Evolutionary conservation across 202 grass and related monocot genomes (phyloP), one percentile per base, ranked within the genome.

Genomic region (Musa balbisiana): DNA sequence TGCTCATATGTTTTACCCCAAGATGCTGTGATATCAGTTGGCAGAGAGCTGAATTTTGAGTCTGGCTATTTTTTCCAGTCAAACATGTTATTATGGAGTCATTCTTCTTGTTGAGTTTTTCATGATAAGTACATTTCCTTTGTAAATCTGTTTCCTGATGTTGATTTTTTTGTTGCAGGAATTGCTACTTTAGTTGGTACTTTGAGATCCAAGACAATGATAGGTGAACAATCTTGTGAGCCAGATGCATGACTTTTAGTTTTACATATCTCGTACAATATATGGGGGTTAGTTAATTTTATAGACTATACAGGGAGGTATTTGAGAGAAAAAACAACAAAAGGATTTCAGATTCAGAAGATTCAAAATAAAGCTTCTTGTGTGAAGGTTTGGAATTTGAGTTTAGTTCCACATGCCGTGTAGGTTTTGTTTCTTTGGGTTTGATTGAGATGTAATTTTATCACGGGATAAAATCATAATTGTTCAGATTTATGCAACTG

Each of bases 391-490:
- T 51, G 43, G 16, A 50, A 51, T 51, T 70, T 49, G 21, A 70
- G 67, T 70, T 70, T 43, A 16, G 43, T 70, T 70, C 49, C 43
- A 51, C 67, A 25, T 70, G 43, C 15, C 67, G 12, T 51, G 13
- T 70, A 70, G 67, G 49, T 70, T 70, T 70, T 70, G 67, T 49
- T 60, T 51, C 63, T 70, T 51, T 20, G 67, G 17, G 43, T 69
- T 70, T 70, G 67, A 51, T 20, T 70, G 67, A 70, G 67, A 70
- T 70, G 67, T 70, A 70, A 70, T 51, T 49, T 51, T 70, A 66
- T 51, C 51, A 49, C 67, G 67, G 67, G 67, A 70, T 70, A 8
- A 33, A 51, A 20, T 70, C 67, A 70, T 33, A 70, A 50, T 70
- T 9, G 20, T 70, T 70, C 67, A 21, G 67, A 43, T 70, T 70